Evolutionary conservation across 208 protist species (phyloP).

Genomic region (Trypanosoma theileri): DNA sequence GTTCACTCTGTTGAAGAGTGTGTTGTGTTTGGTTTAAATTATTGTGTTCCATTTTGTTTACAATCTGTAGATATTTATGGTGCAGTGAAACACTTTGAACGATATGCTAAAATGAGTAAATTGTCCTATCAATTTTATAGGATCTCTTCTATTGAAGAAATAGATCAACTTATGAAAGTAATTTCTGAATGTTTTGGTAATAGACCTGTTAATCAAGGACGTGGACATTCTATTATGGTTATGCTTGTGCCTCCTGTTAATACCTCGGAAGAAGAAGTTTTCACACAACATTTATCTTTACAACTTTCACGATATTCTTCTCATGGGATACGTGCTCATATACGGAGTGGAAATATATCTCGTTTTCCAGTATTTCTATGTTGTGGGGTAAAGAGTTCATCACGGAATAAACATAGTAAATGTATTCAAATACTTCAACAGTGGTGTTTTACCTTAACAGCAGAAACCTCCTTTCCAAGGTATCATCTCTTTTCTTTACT

Average conservation of each 20-base stretch:
- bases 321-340: conserved; percentile 16
- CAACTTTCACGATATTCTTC: conserved; percentile 8
- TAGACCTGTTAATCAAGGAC: conserved; percentile 6
- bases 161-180: conserved; percentile 19
- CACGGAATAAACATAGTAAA: neutral
- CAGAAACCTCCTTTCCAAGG: conserved; percentile 2
- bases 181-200: conserved; percentile 19
- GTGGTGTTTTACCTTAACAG: conserved; percentile 11
- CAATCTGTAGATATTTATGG: neutral
- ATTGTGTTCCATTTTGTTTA: conserved; percentile 13
- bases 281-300: conserved; percentile 10
- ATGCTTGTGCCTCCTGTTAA: conserved; percentile 10
- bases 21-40: neutral
- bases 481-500: conserved; percentile 20
- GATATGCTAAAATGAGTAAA: conserved; percentile 4
- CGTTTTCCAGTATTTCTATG: conserved; percentile 23
- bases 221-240: conserved; percentile 25
- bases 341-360: neutral
- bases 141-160: conserved; percentile 9
- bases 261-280: neutral
- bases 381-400: neutral
- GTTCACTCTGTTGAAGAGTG: conserved; percentile 22
- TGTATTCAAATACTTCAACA: conserved; percentile 16
- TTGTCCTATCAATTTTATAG: conserved; percentile 16
- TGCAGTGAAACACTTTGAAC: conserved; percentile 14